A percentile compares a stretch with the other conserved stretches of the same genome.
phyloP scores from a whole-genome alignment of 2,329 filamentous ascomycete species.

The Neopestalotiopsis clavispora region DNA sequence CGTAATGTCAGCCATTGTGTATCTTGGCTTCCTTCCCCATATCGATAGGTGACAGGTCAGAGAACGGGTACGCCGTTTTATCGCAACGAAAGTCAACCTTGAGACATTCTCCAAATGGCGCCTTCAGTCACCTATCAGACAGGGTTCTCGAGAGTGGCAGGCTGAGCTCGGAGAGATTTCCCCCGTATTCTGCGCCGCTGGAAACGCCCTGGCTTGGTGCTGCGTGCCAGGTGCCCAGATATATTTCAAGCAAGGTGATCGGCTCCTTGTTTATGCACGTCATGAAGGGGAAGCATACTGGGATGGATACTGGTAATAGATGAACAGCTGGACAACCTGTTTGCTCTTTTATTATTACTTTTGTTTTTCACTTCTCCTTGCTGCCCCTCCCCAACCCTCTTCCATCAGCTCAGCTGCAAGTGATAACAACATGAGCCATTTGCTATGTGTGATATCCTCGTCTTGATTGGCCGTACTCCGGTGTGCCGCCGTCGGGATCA shows the following conservation, averaged over 20 bases:
- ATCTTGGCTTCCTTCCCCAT: background rate
- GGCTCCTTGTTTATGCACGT: background rate
- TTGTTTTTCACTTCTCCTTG: background rate
- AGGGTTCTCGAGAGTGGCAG: conserved; percentile 1
- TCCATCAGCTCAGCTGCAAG: background rate
- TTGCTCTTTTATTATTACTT: background rate
- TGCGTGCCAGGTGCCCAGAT: background rate
- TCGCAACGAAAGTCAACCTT: background rate
- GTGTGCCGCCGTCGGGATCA: conserved; percentile 1
- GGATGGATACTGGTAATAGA: background rate
- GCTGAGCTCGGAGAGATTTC: background rate
- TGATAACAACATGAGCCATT: background rate
- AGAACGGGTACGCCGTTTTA: background rate
- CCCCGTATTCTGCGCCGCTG: background rate
- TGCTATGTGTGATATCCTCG: background rate
- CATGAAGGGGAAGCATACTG: background rate
- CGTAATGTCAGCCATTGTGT: background rate
- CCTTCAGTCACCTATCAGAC: conserved; percentile 2
- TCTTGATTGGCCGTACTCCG: background rate
- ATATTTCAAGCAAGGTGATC: background rate
- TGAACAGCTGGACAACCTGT: background rate
- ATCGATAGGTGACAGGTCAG: background rate
- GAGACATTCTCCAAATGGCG: conserved; percentile 2
- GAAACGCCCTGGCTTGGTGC: background rate
- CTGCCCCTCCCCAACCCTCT: background rate